Evolutionary conservation across 2,329 filamentous ascomycete species (phyloP), one percentile per base, ranked within the genome.

Genomic region (Berkeleyomyces basicola): DNA sequence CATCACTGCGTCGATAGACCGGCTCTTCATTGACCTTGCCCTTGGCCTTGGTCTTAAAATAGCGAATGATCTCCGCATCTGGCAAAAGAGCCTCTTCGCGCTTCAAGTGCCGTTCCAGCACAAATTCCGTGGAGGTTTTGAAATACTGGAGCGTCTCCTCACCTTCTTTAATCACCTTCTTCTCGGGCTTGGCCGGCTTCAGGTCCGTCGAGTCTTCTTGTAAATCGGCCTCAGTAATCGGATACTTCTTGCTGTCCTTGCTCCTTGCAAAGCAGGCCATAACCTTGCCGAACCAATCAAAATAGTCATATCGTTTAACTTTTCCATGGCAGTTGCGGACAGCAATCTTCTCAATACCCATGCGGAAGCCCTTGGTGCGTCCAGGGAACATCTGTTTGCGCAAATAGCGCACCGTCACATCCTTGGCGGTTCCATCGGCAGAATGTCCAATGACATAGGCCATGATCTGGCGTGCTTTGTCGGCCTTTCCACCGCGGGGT

Each of bases 341-440:
- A 0, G 90, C 85, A 1, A 95, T 77, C 69, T 92, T 96, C 68
- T 95, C 89, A 1, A 84, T 71, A 0, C 86, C 82, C 70, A 96
- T 81, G 5, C 93, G 82, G 66, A 85, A 81, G 3, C 91, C 90
- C 70, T 96, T 97, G 0, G 92, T 95, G 67, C 90, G 87, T 3
- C 93, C 92, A 0, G 93, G 93, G 71, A 90, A 84, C 61, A 86
- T 80, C 63, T 87, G 87, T 31, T 86, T 83, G 69, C 86, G 91
- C 6, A 99, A 76, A 71, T 99, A 99, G 37, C 93, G 82, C 9
- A 93, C 85, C 0, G 93, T 99, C 14, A 99, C 87, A 70, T 99
- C 93, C 71, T 97, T 97, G 10, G 90, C 91, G 0, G 90, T 91
- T 1, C 88, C 89, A 70, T 97, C 91, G 2, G 82, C 74, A 0